Conservation (phyloP, 768 basidiomycete species). For the Xanthoconium purpureum region DNA sequence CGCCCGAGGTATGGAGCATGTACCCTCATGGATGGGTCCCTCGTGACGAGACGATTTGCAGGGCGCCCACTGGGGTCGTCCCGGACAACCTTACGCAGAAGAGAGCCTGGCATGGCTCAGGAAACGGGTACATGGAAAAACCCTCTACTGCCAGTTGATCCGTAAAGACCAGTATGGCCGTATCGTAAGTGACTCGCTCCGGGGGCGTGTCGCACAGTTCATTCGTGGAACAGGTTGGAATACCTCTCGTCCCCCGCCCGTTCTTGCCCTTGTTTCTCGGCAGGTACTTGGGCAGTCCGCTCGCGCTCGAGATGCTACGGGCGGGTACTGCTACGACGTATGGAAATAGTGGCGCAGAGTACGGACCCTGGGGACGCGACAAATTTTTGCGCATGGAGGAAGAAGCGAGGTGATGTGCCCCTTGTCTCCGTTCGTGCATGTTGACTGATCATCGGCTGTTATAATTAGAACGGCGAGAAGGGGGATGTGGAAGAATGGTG, state of each 20-base stretch:
- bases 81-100: conserved; percentile 67
- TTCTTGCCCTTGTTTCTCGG: conserved; percentile 51
- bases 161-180: conserved; percentile 82
- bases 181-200: conserved; percentile 51
- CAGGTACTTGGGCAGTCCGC: conserved; percentile 39
- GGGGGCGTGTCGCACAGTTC: background rate
- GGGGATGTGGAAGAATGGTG: conserved; percentile 74
- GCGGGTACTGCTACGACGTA: conserved; percentile 78
- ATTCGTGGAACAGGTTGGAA: conserved; percentile 55
- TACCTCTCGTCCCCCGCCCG: conserved; percentile 49
- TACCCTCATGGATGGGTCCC: no score
- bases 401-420: conserved; percentile 54
- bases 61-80: conserved; percentile 68
- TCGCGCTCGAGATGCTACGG: conserved; percentile 72
- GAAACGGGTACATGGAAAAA: conserved; percentile 50
- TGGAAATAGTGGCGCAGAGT: conserved; percentile 73
- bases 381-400: conserved; percentile 58
- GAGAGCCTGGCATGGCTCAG: conserved; percentile 78
- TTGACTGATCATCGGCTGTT: background rate
- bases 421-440: background rate
- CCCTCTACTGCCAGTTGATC: conserved; percentile 68
- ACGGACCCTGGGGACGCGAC: conserved; percentile 67
- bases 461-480: conserved; percentile 48
- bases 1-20: conserved; percentile 67
- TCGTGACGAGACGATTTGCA: background rate